Conservation (phyloP, 2,329 filamentous ascomycete species). For the Paraconiothyrium sp. region DNA sequence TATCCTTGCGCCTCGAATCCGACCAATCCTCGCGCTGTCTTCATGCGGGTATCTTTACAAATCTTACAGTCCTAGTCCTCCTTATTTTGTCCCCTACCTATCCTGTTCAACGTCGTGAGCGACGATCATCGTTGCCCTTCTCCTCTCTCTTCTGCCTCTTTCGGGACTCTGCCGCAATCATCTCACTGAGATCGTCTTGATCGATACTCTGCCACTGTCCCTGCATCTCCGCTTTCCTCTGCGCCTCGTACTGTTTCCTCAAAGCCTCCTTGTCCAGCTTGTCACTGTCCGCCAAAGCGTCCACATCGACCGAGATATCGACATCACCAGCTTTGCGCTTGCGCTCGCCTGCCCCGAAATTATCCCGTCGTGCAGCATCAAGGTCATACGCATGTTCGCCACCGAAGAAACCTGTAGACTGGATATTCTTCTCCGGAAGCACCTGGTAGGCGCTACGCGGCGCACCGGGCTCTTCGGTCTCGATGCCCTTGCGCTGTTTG, state of each 20-base stretch:
- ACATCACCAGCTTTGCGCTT: constrained; percentile 94
- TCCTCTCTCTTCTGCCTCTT: constrained; percentile 91
- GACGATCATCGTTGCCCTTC: constrained; percentile 64
- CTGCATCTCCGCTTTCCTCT: constrained; percentile 68
- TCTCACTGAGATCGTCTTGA: constrained; percentile 91
- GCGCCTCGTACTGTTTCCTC: constrained; percentile 78
- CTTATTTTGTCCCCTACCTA: constrained; percentile 8
- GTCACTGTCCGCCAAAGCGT: constrained; percentile 77
- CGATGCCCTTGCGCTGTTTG: constrained; percentile 80
- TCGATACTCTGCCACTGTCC: constrained; percentile 76
- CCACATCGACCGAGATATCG: constrained; percentile 89
- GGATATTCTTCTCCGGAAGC: constrained; percentile 85
- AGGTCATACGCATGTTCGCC: constrained; percentile 94
- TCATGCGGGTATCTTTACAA: constrained; percentile 28
- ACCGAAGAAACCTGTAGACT: constrained; percentile 93
- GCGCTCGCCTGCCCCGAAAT: constrained; percentile 80
- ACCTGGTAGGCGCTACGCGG: constrained; percentile 88
- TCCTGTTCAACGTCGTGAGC: constrained; percentile 62
- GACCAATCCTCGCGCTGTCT: constrained; percentile 2
- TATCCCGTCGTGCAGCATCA: constrained; percentile 61
- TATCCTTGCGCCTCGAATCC: constrained; percentile 8
- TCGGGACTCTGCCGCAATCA: constrained; percentile 92
- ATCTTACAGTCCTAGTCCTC: constrained; percentile 13
- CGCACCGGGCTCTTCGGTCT: constrained; percentile 79
- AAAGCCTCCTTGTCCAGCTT: constrained; percentile 87